phyloP scores from a whole-genome alignment of 192 early-diverging fungal genomes.

The Lobosporangium transversale region DNA sequence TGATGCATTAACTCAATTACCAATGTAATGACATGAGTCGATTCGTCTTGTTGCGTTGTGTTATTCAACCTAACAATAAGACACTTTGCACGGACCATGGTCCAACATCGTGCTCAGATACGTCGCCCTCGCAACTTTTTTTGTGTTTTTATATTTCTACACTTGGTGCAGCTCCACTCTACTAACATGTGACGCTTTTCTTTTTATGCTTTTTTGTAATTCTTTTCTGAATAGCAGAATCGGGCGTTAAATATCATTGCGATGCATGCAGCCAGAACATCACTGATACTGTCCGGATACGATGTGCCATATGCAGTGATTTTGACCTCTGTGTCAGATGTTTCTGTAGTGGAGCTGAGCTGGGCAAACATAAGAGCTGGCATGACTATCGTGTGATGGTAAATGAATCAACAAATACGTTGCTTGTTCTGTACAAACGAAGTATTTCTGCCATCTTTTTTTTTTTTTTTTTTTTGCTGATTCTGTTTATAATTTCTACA shows the following conservation, averaged over 20 bases:
- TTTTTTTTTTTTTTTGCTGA: neutral
- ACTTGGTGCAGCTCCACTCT: neutral
- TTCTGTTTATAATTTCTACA: conserved; percentile 10
- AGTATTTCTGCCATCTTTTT: neutral
- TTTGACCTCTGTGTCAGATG: conserved; percentile 96
- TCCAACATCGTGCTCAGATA: neutral
- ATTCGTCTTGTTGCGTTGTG: conserved; percentile 3
- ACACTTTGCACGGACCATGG: neutral
- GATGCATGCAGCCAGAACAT: conserved; percentile 92
- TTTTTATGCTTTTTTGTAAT: neutral
- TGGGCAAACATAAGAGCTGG: conserved; percentile 79
- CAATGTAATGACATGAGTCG: conserved; percentile 20
- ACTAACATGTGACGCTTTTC: conserved; percentile 32
- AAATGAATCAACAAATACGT: neutral
- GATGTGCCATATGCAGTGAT: conserved; percentile 85
- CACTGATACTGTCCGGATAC: conserved; percentile 88
- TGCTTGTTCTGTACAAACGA: neutral
- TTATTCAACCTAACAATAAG: neutral
- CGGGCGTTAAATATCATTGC: conserved; percentile 72
- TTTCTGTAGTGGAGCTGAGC: conserved; percentile 87
- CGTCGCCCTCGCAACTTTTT: conserved; percentile 17
- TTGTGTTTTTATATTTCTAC: neutral
- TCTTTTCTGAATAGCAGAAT: conserved; percentile 22
- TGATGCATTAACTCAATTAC: neutral
- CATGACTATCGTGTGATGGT: conserved; percentile 94